Conservation (phyloP, 345 rosid species). For the Jatropha curcas region DNA sequence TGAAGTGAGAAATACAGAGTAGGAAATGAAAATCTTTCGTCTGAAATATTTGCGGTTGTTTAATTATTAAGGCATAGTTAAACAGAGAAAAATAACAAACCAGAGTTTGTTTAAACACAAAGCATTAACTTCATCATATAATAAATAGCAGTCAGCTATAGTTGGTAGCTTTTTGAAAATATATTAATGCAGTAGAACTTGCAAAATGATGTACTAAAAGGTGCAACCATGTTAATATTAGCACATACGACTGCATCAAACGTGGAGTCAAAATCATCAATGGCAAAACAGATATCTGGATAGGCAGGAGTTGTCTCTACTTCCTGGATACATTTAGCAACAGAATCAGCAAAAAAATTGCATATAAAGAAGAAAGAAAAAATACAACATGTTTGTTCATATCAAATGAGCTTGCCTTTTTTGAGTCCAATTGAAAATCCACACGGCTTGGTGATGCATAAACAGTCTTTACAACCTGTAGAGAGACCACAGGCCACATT, state of each 20-base stretch:
- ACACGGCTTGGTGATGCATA: slow-evolving; percentile 98
- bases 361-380: slow-evolving; percentile 11
- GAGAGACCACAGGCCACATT: slow-evolving; percentile 20
- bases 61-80: neutral
- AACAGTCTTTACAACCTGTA: slow-evolving; percentile 92
- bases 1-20: neutral
- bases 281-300: slow-evolving; percentile 95
- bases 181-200: neutral
- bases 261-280: slow-evolving; percentile 96
- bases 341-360: slow-evolving; percentile 29
- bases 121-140: neutral
- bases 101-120: neutral
- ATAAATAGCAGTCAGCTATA: neutral
- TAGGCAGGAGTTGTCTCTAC: slow-evolving; percentile 90
- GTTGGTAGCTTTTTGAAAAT: neutral
- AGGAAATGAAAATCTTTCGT: neutral
- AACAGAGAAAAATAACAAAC: neutral
- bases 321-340: slow-evolving; percentile 51
- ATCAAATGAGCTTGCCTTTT: slow-evolving; percentile 61
- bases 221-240: neutral
- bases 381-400: slow-evolving; percentile 2
- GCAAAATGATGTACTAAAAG: neutral
- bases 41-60: neutral
- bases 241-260: slow-evolving; percentile 85
- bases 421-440: slow-evolving; percentile 85